A percentile compares a stretch with the other conserved stretches of the same genome.
These are phyloP conservation scores for Clitocybe nebularis DNA, from an alignment of 1,284 basidiomycete species.

Conservation along the genomic window DNA sequence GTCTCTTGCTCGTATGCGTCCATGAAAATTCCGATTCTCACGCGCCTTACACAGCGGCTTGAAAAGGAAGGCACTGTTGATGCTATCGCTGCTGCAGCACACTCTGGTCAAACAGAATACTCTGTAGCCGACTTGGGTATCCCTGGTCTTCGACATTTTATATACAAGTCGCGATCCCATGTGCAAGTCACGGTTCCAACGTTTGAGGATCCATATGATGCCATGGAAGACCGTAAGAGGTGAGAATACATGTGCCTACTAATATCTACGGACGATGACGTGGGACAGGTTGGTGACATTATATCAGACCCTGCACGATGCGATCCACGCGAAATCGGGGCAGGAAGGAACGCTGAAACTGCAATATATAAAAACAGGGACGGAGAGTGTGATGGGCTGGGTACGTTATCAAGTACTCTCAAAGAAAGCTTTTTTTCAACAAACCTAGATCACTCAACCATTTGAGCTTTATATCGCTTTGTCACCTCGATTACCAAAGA, in stretches of 20 bases:
- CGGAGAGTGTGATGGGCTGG: slow-evolving; percentile 90
- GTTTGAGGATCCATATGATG: slow-evolving; percentile 82
- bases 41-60: slow-evolving; percentile 48
- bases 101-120: slow-evolving; percentile 55
- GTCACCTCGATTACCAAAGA: slow-evolving; percentile 82
- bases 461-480: slow-evolving; percentile 90
- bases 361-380: slow-evolving; percentile 79
- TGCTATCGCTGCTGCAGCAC: slow-evolving; percentile 42
- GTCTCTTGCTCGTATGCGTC: slow-evolving; percentile 12
- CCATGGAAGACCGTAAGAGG: slow-evolving; percentile 56
- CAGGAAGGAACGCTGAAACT: slow-evolving; percentile 75
- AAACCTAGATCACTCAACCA: slow-evolving; percentile 76
- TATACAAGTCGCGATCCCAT: slow-evolving; percentile 87
- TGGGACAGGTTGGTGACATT: slow-evolving; percentile 66
- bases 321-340: slow-evolving; percentile 81
- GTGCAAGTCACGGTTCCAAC: slow-evolving; percentile 85
- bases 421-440: background rate
- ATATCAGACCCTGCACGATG: slow-evolving; percentile 83
- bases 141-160: slow-evolving; percentile 88
- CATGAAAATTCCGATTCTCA: no score
- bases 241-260: slow-evolving; percentile 22
- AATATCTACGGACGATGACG: background rate
- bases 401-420: slow-evolving; percentile 38
- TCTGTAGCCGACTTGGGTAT: slow-evolving; percentile 72
- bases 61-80: slow-evolving; percentile 55